A percentile compares a stretch with the other conserved stretches of the same genome.
These are phyloP conservation scores for Colletotrichum camelliae DNA, from an alignment of 2,329 filamentous ascomycete species.

Conservation along the genomic window DNA sequence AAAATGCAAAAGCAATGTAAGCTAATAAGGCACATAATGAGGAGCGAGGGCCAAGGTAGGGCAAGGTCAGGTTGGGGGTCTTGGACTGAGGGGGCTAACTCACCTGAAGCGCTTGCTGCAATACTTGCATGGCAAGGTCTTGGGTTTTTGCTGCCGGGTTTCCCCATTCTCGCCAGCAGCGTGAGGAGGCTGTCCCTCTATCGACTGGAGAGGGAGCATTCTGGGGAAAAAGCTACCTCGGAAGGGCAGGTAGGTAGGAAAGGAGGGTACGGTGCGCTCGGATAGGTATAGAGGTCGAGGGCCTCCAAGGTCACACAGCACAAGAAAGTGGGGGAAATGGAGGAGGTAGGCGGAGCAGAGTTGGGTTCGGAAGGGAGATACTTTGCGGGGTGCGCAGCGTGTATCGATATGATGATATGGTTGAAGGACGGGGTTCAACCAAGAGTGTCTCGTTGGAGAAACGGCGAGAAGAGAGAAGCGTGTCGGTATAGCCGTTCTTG, in stretches of 20 bases:
- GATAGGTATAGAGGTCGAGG: slow-evolving; percentile 25
- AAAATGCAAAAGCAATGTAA: slow-evolving; percentile 44
- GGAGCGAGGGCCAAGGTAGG: slow-evolving; percentile 11
- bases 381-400: slow-evolving; percentile 16
- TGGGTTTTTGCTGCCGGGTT: slow-evolving; percentile 63
- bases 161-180: slow-evolving; percentile 52
- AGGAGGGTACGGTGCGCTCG: slow-evolving; percentile 26
- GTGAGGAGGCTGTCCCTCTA: slow-evolving; percentile 49
- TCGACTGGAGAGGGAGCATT: slow-evolving; percentile 60
- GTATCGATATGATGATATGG: slow-evolving; percentile 3
- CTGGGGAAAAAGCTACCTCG: slow-evolving; percentile 24
- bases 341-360: slow-evolving; percentile 17
- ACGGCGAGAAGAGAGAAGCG: not conserved
- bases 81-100: slow-evolving; percentile 31
- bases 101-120: slow-evolving; percentile 69
- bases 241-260: not conserved
- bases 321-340: slow-evolving; percentile 31
- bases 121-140: slow-evolving; percentile 67
- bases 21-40: slow-evolving; percentile 34
- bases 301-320: slow-evolving; percentile 36
- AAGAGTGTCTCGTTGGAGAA: not conserved
- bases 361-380: slow-evolving; percentile 11
- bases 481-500: not conserved
- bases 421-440: not conserved
- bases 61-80: slow-evolving; percentile 20